Conservation (phyloP, 1,139 yeast genomes). For the Pichia norvegensis region DNA sequence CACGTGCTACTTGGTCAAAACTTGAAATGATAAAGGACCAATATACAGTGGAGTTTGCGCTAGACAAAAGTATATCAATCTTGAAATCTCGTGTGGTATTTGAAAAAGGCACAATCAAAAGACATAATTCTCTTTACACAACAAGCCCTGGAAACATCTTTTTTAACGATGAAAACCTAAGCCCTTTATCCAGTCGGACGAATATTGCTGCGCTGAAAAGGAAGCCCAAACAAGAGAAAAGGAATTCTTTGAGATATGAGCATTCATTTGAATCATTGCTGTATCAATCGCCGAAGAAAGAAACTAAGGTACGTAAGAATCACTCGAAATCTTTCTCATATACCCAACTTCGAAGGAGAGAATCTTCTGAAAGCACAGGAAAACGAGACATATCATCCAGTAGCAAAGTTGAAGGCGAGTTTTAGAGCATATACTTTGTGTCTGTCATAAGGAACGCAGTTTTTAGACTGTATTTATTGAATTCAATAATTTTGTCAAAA, state of each 20-base stretch:
- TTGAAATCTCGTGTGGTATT: conserved; percentile 59
- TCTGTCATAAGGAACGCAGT: not conserved
- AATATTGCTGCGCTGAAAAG: not conserved
- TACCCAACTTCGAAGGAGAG: not conserved
- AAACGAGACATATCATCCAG: not conserved
- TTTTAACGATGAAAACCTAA: conserved; percentile 1
- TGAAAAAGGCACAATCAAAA: not conserved
- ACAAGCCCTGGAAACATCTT: not conserved
- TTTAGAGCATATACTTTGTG: no score
- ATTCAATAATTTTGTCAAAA: no score
- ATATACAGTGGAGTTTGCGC: conserved; percentile 80
- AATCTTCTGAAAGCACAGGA: not conserved
- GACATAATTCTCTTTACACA: not conserved
- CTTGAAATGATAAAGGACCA: conserved; percentile 77
- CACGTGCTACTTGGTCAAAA: conserved; percentile 91
- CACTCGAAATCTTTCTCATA: conserved; percentile 8
- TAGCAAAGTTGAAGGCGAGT: not conserved
- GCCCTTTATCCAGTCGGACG: conserved; percentile 1
- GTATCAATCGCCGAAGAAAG: not conserved
- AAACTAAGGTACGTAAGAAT: not conserved
- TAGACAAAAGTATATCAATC: conserved; percentile 67
- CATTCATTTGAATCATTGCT: conserved; percentile 13
- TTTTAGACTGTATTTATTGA: no score
- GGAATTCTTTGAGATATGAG: conserved; percentile 3
- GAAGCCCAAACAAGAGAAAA: not conserved